A percentile compares a stretch with the other conserved stretches of the same genome.
These are phyloP conservation scores for Blastobotrys terrestris DNA, from an alignment of 805 yeast genomes.

Conservation along the genomic window DNA sequence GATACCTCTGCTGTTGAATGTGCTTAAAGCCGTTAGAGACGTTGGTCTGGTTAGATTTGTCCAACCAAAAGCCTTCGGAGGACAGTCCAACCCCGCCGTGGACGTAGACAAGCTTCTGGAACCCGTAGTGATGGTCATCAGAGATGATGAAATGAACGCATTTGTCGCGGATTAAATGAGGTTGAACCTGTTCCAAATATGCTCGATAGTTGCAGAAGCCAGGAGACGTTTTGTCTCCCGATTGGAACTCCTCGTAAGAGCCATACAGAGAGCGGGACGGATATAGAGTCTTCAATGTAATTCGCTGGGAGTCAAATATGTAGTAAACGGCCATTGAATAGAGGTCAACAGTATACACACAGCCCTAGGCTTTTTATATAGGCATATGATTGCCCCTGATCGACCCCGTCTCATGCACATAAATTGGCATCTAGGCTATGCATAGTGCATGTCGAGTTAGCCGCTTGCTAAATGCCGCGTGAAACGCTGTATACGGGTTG, in stretches of 20 bases:
- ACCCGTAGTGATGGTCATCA: conserved; percentile 1
- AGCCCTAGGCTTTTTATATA: neutral
- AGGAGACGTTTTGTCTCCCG: neutral
- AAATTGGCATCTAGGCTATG: too few relatives aligned
- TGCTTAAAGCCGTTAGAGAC: neutral
- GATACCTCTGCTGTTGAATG: neutral
- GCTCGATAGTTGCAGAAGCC: neutral
- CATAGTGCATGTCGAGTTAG: too few relatives aligned
- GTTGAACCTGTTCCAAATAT: conserved; percentile 3
- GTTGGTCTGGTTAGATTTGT: neutral
- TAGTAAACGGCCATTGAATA: neutral
- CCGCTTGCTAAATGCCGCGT: too few relatives aligned
- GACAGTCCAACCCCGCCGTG: neutral
- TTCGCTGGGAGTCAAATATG: neutral
- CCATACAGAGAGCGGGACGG: neutral
- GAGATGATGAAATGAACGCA: neutral
- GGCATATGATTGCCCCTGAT: neutral
- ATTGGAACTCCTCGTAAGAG: conserved; percentile 1
- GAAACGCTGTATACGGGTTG: too few relatives aligned
- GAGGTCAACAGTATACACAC: neutral
- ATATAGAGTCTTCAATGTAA: neutral
- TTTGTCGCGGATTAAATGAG: neutral
- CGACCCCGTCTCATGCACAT: too few relatives aligned
- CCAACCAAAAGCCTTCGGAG: conserved; percentile 3
- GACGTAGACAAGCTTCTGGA: conserved; percentile 4